phyloP scores from a whole-genome alignment of 176 grass and related monocot species.

The Saccharum spontaneum region DNA sequence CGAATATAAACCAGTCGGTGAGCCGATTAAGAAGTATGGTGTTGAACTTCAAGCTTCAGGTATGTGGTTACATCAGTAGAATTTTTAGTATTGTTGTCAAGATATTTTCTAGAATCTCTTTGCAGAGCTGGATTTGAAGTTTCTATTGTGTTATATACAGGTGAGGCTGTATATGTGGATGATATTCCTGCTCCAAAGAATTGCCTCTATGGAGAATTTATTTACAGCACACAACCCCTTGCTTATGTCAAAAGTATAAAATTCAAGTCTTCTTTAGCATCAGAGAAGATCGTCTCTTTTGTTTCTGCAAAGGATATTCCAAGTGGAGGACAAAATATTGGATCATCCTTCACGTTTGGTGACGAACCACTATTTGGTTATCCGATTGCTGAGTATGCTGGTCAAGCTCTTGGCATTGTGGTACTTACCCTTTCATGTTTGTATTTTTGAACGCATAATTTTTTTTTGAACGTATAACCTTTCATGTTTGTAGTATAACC shows the following conservation, averaged over 20 bases:
- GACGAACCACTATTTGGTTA: constrained; percentile 67
- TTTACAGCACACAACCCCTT: constrained; percentile 71
- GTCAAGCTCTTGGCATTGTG: constrained; percentile 74
- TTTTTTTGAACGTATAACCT: no score
- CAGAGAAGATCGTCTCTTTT: constrained; percentile 56
- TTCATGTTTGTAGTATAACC: not conserved
- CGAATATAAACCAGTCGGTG: constrained; percentile 60
- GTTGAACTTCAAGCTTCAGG: constrained; percentile 86
- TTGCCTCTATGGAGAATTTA: constrained; percentile 77
- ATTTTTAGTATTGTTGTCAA: not conserved
- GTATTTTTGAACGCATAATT: no score
- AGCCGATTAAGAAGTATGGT: constrained; percentile 62
- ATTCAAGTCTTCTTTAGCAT: constrained; percentile 66
- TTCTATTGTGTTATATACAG: constrained; percentile 30
- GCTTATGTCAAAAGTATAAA: constrained; percentile 64
- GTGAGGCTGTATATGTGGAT: constrained; percentile 88
- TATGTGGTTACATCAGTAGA: constrained; percentile 25
- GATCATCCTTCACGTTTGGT: constrained; percentile 46
- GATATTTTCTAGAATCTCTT: not conserved
- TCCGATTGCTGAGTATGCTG: constrained; percentile 63
- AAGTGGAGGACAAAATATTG: constrained; percentile 69
- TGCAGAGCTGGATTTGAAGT: not conserved
- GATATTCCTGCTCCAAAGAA: constrained; percentile 81
- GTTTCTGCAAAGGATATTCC: constrained; percentile 75
- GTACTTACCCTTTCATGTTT: constrained; percentile 41